Evolutionary conservation across 768 basidiomycete genomes (phyloP).

Genomic region (Boletus huronensis): DNA sequence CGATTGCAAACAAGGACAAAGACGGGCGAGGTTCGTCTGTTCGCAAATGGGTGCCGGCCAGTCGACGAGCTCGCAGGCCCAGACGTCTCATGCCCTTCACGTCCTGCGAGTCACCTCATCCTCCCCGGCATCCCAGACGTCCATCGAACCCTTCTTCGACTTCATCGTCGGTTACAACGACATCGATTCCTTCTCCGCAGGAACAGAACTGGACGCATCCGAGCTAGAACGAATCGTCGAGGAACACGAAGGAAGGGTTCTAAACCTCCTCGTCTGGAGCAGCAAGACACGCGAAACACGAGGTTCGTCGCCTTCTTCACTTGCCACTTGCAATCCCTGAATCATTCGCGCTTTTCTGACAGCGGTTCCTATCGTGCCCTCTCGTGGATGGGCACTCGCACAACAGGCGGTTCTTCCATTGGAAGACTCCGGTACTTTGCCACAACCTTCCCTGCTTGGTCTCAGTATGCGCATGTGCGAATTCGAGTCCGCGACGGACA

Average conservation of each 20-base stretch:
- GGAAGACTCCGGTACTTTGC: slow-evolving; percentile 39
- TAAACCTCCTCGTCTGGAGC: slow-evolving; percentile 80
- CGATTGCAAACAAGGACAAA: slow-evolving; percentile 25
- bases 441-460: slow-evolving; percentile 88
- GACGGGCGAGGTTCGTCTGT: no score
- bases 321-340: neutral
- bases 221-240: slow-evolving; percentile 82
- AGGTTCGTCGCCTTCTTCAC: slow-evolving; percentile 41
- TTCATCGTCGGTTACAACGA: slow-evolving; percentile 87
- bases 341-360: slow-evolving; percentile 4
- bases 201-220: slow-evolving; percentile 58
- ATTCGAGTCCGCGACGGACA: slow-evolving; percentile 83
- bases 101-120: slow-evolving; percentile 85
- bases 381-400: slow-evolving; percentile 71
- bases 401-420: slow-evolving; percentile 37
- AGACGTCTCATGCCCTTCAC: slow-evolving; percentile 61
- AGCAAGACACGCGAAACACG: slow-evolving; percentile 71
- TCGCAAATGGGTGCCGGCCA: slow-evolving; percentile 83
- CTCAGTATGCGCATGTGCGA: slow-evolving; percentile 92
- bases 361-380: slow-evolving; percentile 87
- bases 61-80: slow-evolving; percentile 46
- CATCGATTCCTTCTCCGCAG: slow-evolving; percentile 50
- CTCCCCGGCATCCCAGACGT: slow-evolving; percentile 86
- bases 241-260: slow-evolving; percentile 63
- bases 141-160: slow-evolving; percentile 91